A percentile compares a stretch with the other conserved stretches of the same genome.
Conservation (phyloP, 371 early-diverging fungal genomes). For the Mortierella sp. region DNA sequence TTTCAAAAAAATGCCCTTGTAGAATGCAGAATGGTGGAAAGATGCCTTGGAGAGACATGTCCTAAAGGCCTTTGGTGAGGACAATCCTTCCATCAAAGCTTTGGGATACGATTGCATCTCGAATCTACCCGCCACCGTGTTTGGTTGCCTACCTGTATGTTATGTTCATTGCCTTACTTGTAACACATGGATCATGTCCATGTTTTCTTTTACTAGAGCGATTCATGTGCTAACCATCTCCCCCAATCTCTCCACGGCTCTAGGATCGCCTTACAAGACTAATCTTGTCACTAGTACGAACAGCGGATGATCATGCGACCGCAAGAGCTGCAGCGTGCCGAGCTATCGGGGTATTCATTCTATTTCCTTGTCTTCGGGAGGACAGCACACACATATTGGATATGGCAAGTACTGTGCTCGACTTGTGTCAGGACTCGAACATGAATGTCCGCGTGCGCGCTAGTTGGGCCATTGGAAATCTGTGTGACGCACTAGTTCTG, state of each 20-base stretch:
- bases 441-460: slow-evolving; percentile 73
- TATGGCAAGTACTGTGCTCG: slow-evolving; percentile 36
- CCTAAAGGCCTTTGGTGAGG: slow-evolving; percentile 57
- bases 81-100: slow-evolving; percentile 60
- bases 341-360: slow-evolving; percentile 73
- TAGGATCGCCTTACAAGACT: slow-evolving; percentile 61
- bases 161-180: too few species aligned
- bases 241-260: too few species aligned
- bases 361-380: slow-evolving; percentile 66
- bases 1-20: slow-evolving; percentile 1
- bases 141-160: slow-evolving; percentile 59
- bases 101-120: slow-evolving; percentile 74
- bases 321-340: slow-evolving; percentile 79
- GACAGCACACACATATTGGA: slow-evolving; percentile 41
- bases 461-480: slow-evolving; percentile 83
- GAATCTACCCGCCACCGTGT: slow-evolving; percentile 59
- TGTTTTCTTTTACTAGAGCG: too few species aligned
- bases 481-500: slow-evolving; percentile 72
- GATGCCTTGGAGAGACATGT: slow-evolving; percentile 60
- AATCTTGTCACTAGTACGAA: slow-evolving; percentile 60
- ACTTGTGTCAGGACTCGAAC: slow-evolving; percentile 56
- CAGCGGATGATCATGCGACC: slow-evolving; percentile 63
- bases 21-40: slow-evolving; percentile 62
- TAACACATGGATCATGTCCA: too few species aligned
- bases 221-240: too few species aligned